Evolutionary conservation across 108 stramenopile species (phyloP).

Genomic region (Cyclostephanos tholiformis): DNA sequence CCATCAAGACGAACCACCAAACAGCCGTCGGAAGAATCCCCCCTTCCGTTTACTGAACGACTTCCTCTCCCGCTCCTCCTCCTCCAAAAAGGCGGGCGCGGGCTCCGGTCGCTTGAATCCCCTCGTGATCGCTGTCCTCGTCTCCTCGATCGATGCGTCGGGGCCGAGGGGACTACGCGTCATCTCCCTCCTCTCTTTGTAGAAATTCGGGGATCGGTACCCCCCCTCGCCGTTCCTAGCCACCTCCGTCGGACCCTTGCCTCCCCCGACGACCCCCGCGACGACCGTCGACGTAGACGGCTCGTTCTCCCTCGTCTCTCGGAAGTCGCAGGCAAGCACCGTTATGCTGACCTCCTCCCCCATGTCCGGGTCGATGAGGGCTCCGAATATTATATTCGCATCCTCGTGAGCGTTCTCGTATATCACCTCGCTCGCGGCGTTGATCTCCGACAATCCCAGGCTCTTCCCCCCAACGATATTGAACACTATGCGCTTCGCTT

Average conservation of each 20-base stretch:
- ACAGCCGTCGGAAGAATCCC: constrained; percentile 39
- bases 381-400: constrained; percentile 90
- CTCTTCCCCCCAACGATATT: constrained; percentile 76
- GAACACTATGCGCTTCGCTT: constrained; percentile 71
- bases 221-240: constrained; percentile 38
- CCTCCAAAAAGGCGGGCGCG: not conserved
- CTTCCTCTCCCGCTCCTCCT: constrained; percentile 23
- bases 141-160: constrained; percentile 62
- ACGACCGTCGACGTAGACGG: not conserved
- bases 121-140: constrained; percentile 60
- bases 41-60: constrained; percentile 41
- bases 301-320: constrained; percentile 21
- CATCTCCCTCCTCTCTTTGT: constrained; percentile 60
- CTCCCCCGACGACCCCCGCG: not conserved
- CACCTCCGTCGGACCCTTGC: constrained; percentile 1
- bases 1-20: constrained; percentile 3
- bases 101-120: constrained; percentile 65
- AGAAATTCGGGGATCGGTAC: constrained; percentile 59
- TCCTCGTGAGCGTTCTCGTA: constrained; percentile 81
- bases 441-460: constrained; percentile 77
- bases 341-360: constrained; percentile 70
- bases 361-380: constrained; percentile 75
- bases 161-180: constrained; percentile 69
- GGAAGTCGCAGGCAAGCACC: constrained; percentile 67
- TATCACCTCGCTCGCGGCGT: constrained; percentile 81